Evolutionary conservation across 73 alveolate species (phyloP).

Genomic region (Paramecium sexaurelia): DNA sequence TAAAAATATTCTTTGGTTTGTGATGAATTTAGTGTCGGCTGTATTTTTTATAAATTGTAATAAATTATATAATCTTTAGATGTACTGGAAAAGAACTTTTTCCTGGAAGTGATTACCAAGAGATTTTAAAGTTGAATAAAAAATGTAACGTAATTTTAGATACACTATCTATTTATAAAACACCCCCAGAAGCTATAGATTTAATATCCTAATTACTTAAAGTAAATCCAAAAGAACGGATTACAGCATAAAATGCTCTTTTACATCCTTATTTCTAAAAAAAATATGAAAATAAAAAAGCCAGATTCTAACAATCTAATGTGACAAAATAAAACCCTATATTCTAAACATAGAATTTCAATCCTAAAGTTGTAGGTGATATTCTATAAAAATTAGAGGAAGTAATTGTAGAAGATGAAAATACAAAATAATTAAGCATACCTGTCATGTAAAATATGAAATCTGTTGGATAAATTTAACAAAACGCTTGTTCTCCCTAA

Average conservation of each 20-base stretch:
- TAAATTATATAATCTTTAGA: not conserved
- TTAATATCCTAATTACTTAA: constrained; percentile 63
- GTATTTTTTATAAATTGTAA: constrained; percentile 63
- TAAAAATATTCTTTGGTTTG: constrained; percentile 39
- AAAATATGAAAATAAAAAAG: not conserved
- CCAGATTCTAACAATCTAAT: constrained; percentile 26
- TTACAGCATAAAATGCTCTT: constrained; percentile 69
- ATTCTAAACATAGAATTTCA: not conserved
- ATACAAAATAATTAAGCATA: not conserved
- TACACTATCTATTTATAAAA: not conserved
- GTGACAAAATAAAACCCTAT: not conserved
- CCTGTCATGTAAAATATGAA: constrained; percentile 47
- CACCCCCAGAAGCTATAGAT: constrained; percentile 75
- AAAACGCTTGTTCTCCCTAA: not conserved
- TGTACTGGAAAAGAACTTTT: constrained; percentile 64
- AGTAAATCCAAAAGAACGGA: constrained; percentile 67
- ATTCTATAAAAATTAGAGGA: not conserved
- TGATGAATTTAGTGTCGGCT: constrained; percentile 67
- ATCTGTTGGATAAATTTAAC: not conserved
- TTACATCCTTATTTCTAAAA: constrained; percentile 64
- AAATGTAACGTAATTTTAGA: constrained; percentile 48
- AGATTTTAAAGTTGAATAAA: constrained; percentile 41
- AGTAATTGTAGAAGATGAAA: constrained; percentile 30
- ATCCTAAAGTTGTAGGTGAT: not conserved
- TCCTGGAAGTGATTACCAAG: constrained; percentile 67